These are phyloP conservation scores for Leucocoprinus birnbaumii DNA, from an alignment of 768 basidiomycete species.

Conservation along the genomic window DNA sequence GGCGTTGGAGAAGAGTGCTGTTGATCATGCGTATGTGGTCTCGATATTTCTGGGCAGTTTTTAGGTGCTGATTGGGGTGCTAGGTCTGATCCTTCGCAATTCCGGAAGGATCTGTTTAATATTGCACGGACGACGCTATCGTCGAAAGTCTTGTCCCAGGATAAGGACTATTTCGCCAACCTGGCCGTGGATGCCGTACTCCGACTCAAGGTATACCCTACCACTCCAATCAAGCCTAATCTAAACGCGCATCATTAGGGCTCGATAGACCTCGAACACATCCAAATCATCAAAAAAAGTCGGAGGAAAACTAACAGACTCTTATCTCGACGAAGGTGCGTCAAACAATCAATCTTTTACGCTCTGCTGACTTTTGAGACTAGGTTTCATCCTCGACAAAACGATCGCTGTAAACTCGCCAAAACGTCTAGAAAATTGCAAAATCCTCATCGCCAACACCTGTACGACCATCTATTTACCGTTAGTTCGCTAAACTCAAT, in stretches of 20 bases:
- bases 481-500: neutral
- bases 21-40: constrained; percentile 76
- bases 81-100: constrained; percentile 69
- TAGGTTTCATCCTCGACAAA: constrained; percentile 98
- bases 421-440: constrained; percentile 91
- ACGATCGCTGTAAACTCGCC: constrained; percentile 92
- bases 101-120: constrained; percentile 91
- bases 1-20: constrained; percentile 79
- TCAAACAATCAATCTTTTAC: neutral
- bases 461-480: constrained; percentile 48
- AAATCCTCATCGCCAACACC: constrained; percentile 98
- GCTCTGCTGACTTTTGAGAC: neutral
- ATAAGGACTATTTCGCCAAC: constrained; percentile 98
- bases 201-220: constrained; percentile 64
- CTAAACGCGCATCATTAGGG: constrained; percentile 49
- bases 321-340: constrained; percentile 93
- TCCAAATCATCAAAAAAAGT: constrained; percentile 99
- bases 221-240: neutral
- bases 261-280: constrained; percentile 94
- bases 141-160: constrained; percentile 93
- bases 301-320: constrained; percentile 97
- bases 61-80: neutral
- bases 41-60: neutral
- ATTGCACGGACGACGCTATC: constrained; percentile 95
- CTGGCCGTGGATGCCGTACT: constrained; percentile 97